phyloP scores from a whole-genome alignment of 148 eudicot genomes.

The Chenopodium quinoa region DNA sequence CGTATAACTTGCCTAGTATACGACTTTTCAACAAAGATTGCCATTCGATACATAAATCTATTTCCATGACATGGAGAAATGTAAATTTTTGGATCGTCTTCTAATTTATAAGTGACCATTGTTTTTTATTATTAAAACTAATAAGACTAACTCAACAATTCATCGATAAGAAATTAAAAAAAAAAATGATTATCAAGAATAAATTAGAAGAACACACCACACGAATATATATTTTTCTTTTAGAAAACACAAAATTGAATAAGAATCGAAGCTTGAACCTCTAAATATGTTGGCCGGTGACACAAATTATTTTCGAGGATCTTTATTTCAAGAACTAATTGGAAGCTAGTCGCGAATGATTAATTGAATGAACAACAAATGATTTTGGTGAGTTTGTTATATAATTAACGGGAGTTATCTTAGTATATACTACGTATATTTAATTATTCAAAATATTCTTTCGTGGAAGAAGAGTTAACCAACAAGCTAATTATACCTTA shows the following conservation, averaged over 20 bases:
- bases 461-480: not conserved
- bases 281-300: not conserved
- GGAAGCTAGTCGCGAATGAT: not conserved
- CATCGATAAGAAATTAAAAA: not conserved
- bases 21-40: not conserved
- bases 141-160: not conserved
- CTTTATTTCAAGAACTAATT: not conserved
- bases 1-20: slow-evolving; percentile 16
- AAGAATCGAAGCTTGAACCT: not conserved
- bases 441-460: not conserved
- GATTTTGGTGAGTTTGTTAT: not conserved
- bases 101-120: slow-evolving; percentile 31
- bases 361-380: not conserved
- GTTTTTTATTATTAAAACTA: not conserved
- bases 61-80: slow-evolving; percentile 30
- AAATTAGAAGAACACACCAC: not conserved
- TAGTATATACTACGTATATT: not conserved
- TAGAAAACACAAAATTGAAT: not conserved
- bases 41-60: slow-evolving; percentile 25
- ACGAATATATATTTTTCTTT: not conserved
- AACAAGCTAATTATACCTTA: slow-evolving; percentile 7
- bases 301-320: not conserved
- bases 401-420: not conserved
- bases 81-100: slow-evolving; percentile 24
- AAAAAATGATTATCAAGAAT: not conserved